phyloP scores from a whole-genome alignment of 306 rosid genomes.

The Vigna hirtella region DNA sequence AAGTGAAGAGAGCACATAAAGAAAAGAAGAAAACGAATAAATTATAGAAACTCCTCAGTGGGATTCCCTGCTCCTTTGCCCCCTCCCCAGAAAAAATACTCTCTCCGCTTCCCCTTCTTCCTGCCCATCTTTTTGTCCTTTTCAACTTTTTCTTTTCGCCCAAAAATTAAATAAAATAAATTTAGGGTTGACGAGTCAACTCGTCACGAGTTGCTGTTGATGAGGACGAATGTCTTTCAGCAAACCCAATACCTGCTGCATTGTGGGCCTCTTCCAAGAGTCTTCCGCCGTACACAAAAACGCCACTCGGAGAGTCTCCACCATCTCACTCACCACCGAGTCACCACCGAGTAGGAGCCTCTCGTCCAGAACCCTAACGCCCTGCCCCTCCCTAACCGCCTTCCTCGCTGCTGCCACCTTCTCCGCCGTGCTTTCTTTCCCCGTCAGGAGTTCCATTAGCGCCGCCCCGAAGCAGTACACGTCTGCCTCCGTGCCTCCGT shows the following conservation, averaged over 20 bases:
- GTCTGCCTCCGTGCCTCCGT: constrained; percentile 51
- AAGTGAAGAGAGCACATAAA: constrained; percentile 1
- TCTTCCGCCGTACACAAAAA: constrained; percentile 77
- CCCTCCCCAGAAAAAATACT: constrained; percentile 14
- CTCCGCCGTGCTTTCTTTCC: constrained; percentile 64
- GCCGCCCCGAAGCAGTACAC: constrained; percentile 86
- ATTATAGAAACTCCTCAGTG: constrained; percentile 46
- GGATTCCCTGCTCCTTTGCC: constrained; percentile 53
- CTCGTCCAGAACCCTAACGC: constrained; percentile 57
- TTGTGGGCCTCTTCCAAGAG: constrained; percentile 77
- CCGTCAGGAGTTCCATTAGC: constrained; percentile 75
- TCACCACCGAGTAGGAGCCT: constrained; percentile 52
- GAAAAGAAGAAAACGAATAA: background rate
- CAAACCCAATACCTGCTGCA: constrained; percentile 83
- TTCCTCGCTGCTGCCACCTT: constrained; percentile 66
- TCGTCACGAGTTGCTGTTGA: constrained; percentile 32
- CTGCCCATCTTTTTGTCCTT: constrained; percentile 15
- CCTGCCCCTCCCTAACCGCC: constrained; percentile 66
- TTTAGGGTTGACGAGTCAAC: constrained; percentile 17
- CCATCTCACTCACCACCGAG: constrained; percentile 65
- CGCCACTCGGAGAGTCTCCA: constrained; percentile 78
- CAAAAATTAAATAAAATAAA: background rate
- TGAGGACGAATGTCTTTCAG: constrained; percentile 71
- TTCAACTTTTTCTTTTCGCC: background rate
- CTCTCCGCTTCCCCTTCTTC: constrained; percentile 26